Conservation (phyloP, 2,329 filamentous ascomycete species). For the Cladosporium sp. region DNA sequence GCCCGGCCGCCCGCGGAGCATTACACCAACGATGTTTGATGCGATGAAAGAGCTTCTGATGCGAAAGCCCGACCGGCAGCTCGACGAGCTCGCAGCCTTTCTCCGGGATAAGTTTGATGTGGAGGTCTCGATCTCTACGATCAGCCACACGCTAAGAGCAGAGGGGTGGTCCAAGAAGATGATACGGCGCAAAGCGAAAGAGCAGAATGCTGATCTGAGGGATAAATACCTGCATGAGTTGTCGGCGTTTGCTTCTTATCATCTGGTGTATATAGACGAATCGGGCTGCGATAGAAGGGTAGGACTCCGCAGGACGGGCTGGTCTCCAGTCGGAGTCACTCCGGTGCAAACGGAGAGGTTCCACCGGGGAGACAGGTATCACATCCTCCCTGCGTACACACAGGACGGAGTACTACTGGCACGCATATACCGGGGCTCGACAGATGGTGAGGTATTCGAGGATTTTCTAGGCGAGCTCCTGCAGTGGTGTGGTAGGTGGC, state of each 20-base stretch:
- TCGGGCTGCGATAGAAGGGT: constrained; percentile 16
- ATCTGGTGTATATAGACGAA: constrained; percentile 18
- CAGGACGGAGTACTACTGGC: constrained; percentile 9
- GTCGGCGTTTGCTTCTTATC: constrained; percentile 7
- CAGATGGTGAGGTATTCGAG: constrained; percentile 6
- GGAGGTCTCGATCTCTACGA: background rate
- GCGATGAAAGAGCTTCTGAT: background rate
- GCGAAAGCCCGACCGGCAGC: constrained; percentile 1
- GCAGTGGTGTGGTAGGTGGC: constrained; percentile 12
- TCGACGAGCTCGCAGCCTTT: background rate
- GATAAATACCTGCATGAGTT: constrained; percentile 16
- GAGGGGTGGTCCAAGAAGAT: background rate
- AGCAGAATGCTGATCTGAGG: constrained; percentile 9
- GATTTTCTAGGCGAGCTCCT: constrained; percentile 9
- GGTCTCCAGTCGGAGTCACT: constrained; percentile 4
- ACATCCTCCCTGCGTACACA: constrained; percentile 17
- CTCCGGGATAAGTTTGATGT: background rate
- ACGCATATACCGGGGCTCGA: constrained; percentile 7
- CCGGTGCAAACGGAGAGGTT: constrained; percentile 19
- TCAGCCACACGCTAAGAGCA: background rate
- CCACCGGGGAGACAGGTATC: constrained; percentile 11
- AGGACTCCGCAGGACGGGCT: constrained; percentile 18
- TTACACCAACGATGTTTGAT: background rate
- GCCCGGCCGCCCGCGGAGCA: background rate
- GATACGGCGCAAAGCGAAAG: background rate